phyloP scores from a whole-genome alignment of 345 rosid genomes.

The Geranium brycei region DNA sequence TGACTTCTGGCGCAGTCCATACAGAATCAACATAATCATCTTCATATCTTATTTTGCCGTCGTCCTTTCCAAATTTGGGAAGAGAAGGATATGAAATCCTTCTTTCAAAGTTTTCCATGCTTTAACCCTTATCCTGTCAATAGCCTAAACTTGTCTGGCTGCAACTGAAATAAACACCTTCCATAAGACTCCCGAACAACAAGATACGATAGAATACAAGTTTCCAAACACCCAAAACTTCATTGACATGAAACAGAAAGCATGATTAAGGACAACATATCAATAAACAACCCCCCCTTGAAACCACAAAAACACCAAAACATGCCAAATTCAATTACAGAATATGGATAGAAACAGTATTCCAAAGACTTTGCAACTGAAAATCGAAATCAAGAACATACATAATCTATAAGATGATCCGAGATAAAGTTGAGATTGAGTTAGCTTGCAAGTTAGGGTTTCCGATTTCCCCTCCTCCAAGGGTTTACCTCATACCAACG shows the following conservation, averaged over 20 bases:
- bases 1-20: slow-evolving; percentile 25
- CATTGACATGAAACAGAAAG: no score
- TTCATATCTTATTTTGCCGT: slow-evolving; percentile 10
- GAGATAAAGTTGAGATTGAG: background rate
- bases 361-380: background rate
- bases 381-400: background rate
- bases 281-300: background rate
- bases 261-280: background rate
- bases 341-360: no score
- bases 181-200: background rate
- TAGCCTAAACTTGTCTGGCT: background rate
- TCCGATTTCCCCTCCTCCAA: background rate
- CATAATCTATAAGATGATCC: background rate
- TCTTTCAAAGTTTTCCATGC: slow-evolving; percentile 30
- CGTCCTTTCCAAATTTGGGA: slow-evolving; percentile 17
- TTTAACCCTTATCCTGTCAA: slow-evolving; percentile 1
- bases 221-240: background rate
- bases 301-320: no score
- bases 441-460: slow-evolving; percentile 13
- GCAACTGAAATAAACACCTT: background rate
- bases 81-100: slow-evolving; percentile 26
- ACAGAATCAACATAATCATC: slow-evolving; percentile 22
- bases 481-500: background rate
- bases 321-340: background rate
- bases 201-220: background rate